Base-by-base conservation (phyloP, 2,329 filamentous ascomycete species). In the Hypocreales sp. region DNA sequence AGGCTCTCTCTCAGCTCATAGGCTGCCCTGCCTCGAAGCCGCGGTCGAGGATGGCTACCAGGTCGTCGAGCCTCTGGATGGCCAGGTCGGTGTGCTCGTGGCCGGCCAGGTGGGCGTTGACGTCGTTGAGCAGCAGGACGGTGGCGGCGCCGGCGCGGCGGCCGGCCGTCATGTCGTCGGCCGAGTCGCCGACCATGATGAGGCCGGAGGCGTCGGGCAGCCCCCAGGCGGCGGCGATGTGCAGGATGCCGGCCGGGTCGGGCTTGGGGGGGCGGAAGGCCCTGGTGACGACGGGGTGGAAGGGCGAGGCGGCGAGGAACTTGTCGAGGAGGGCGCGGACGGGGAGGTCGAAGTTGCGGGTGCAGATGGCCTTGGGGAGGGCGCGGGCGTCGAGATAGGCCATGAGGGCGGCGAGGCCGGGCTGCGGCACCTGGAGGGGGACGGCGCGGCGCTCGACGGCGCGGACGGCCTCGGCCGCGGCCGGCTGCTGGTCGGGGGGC, bases 81-180 rank as follows among this genome's bases (percentile, higher is more conserved):
- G 73, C 74, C 24, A 87, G 42, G 50, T 92, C 82, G 0, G 82
- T 92, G 48, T 83, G 70, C 36, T 73, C 66, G 45, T 92, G 79
- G 15, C 68, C 60, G 7, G 63, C 69, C 31, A 93, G 47, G 37
- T 77, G 64, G 30, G 50, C 51, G 46, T 93, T 93, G n/a, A 67
- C 74, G n/a, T 81, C 72, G 43, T 92, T 92, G 11, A 78, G 65
- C 24, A 98, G 59, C 46, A 95, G 47, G n/a, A 95, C 84, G 0
- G 90, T 95, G 19, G 83, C 79, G 2, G 86, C 82, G 1, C 87
- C 87, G 0, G 87, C 87, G 28, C 62, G 64, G 33, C 77, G 68
- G 0, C 90, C 87, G 1, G 87, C 83, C 7, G 77, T 80, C 72
- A 95, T 92, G 47, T 98, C 90, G 48, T 95, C 90, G 30, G 92